Base-by-base conservation (phyloP, 1,139 yeast genomes). In the Suhomyces guaymorum region DNA sequence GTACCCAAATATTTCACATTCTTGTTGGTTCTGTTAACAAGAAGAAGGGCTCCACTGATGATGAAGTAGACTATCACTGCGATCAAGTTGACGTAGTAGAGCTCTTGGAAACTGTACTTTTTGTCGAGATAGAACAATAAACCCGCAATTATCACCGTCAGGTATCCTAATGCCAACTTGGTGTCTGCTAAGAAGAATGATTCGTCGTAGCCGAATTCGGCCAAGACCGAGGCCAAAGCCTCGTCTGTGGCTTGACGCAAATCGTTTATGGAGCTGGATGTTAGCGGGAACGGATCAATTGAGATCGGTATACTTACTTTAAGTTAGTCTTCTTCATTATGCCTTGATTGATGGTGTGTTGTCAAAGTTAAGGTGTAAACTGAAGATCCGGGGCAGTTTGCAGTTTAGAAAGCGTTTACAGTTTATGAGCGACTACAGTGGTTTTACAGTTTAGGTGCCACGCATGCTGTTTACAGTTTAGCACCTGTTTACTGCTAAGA, bases 141-240 rank as follows among this genome's bases (percentile, higher is more conserved):
- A 1, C 75, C 96, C 2, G 95, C 86, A 12, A 82, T 62, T 1
- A 67, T 61, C 7, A 85, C 90, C 3, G 88, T 77, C 9, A 70
- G 46, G 48, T 79, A 81, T 0, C 96, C 96, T 28, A 89, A 57
- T 1, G 72, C 80, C 30, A 90, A 66, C 48, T 84, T 82, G 17
- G 73, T 60, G 52, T 89, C 95, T 31, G 67, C 67, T 23, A 80
- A 55, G 10, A 51, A 51, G 52, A 78, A 81, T 14, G 79, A 67
- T 55, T 87, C 87, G 11, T 60, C 62, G 57, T 75, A 89, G 2
- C 90, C 92, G 32, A 80, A 59, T 29, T 71, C 65, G 13, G 66
- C 62, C 41, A 87, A 58, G 2, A 73, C 66, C 36, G 56, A 52
- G 3, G 71, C 56, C 26, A 78, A 57, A 27, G 64, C 64, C 12